Conservation (phyloP, 2,329 filamentous ascomycete species). For the Bretziella fagacearum region DNA sequence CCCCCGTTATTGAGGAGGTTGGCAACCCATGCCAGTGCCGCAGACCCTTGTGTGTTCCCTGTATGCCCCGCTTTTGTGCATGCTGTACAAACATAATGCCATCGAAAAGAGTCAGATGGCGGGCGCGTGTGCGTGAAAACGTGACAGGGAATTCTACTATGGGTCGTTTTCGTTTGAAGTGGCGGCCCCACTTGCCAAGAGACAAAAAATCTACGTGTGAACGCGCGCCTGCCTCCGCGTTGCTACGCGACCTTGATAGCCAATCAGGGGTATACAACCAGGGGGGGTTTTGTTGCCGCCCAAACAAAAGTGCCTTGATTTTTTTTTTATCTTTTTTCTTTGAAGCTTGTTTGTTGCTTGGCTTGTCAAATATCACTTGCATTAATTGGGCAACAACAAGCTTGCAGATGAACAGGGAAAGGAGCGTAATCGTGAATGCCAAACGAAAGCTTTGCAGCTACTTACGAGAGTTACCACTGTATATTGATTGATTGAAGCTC, state of each 20-base stretch:
- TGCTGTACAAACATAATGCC: neutral
- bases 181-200: neutral
- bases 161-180: neutral
- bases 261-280: constrained; percentile 1
- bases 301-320: no score
- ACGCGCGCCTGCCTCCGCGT: neutral
- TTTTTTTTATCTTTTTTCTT: no score
- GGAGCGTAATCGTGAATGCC: constrained; percentile 1
- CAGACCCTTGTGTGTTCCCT: neutral
- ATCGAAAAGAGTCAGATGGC: constrained; percentile 1
- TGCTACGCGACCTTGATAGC: constrained; percentile 8
- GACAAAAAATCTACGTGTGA: neutral
- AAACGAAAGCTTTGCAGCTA: no score
- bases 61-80: neutral
- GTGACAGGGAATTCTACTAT: neutral
- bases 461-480: no score
- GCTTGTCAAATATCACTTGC: no score
- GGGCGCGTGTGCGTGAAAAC: neutral
- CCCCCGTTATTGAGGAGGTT: constrained; percentile 10
- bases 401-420: neutral
- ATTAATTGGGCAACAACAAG: neutral
- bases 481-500: neutral
- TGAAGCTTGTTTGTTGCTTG: no score
- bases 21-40: constrained; percentile 3
- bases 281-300: neutral